These are phyloP conservation scores for Talaromyces stipitatus DNA, from an alignment of 495 filamentous ascomycete species.

Conservation along the genomic window DNA sequence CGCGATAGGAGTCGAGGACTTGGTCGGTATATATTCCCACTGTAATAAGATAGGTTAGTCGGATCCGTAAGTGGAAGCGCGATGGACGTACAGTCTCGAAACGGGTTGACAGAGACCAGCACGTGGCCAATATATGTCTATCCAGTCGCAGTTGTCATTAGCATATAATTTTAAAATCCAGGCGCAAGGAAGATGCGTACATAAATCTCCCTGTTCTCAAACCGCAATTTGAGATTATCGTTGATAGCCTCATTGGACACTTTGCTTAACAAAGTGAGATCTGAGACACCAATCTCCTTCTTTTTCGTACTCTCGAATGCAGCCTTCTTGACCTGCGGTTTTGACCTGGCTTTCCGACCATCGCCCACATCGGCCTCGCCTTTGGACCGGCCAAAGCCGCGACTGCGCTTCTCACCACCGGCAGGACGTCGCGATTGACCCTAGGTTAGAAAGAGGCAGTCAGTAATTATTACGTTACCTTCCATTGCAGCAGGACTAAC, in stretches of 20 bases:
- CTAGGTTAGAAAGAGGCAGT: conserved; percentile 13
- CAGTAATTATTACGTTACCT: neutral
- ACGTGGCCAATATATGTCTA: conserved; percentile 99
- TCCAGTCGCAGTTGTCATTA: neutral
- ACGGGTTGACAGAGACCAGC: conserved; percentile 98
- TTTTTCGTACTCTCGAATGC: conserved; percentile 94
- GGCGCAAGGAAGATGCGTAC: conserved; percentile 35
- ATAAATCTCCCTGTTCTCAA: conserved; percentile 95
- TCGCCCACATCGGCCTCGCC: conserved; percentile 38
- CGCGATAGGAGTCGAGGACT: conserved; percentile 83
- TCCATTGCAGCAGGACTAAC: neutral
- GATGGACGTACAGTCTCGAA: conserved; percentile 67
- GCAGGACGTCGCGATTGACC: conserved; percentile 42
- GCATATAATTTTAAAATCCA: conserved; percentile 4
- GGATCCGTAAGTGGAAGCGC: conserved; percentile 7
- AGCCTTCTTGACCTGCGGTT: conserved; percentile 82
- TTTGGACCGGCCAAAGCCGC: conserved; percentile 39
- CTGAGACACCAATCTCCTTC: conserved; percentile 98
- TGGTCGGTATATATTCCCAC: conserved; percentile 97
- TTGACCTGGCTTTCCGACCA: conserved; percentile 39
- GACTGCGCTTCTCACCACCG: conserved; percentile 43
- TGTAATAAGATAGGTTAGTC: conserved; percentile 18
- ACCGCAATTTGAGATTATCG: conserved; percentile 94
- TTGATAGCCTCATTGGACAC: conserved; percentile 99
- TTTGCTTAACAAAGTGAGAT: conserved; percentile 95